Percentiles rank a stretch among this genome's conserved stretches.
These are phyloP conservation scores for Spathaspora jeffriesii DNA, from an alignment of 1,139 yeast genomes.

Conservation along the genomic window DNA sequence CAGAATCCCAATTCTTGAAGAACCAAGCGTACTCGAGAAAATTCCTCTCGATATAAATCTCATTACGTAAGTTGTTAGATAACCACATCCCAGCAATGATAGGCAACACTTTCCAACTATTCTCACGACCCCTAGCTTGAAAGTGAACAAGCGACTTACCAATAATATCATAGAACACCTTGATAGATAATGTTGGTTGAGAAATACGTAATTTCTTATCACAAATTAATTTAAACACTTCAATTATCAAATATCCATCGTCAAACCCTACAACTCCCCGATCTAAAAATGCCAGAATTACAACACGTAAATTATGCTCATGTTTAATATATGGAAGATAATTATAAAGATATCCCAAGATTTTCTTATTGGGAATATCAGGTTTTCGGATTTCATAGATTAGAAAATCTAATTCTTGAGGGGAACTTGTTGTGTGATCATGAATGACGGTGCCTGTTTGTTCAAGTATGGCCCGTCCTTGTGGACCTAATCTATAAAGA, in stretches of 20 bases:
- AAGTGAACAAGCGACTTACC: conserved; percentile 37
- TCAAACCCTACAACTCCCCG: conserved; percentile 39
- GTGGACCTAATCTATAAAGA: conserved; percentile 22
- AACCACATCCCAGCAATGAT: conserved; percentile 54
- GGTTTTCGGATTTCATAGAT: conserved; percentile 41
- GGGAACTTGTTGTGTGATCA: conserved; percentile 14
- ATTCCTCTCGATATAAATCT: conserved; percentile 28
- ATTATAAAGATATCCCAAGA: conserved; percentile 56
- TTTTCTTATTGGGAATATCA: conserved; percentile 30
- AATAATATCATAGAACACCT: conserved; percentile 50
- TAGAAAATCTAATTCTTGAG: conserved; percentile 51
- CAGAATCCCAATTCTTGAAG: conserved; percentile 33
- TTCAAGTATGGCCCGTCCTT: conserved; percentile 19
- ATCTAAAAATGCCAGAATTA: conserved; percentile 51
- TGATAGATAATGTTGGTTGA: conserved; percentile 59
- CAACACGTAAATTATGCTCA: conserved; percentile 52
- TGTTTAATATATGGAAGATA: conserved; percentile 64
- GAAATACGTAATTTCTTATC: conserved; percentile 58
- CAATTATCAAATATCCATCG: conserved; percentile 40
- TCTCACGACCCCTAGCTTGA: conserved; percentile 28
- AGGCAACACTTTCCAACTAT: conserved; percentile 60
- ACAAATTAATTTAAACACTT: conserved; percentile 48
- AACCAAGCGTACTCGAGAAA: conserved; percentile 31
- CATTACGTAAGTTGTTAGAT: conserved; percentile 39
- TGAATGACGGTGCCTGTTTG: too few relatives aligned